A percentile compares a stretch with the other conserved stretches of the same genome.
phyloP scores from a whole-genome alignment of 2,329 filamentous ascomycete genomes.

The Colletotrichum euphorbiae region DNA sequence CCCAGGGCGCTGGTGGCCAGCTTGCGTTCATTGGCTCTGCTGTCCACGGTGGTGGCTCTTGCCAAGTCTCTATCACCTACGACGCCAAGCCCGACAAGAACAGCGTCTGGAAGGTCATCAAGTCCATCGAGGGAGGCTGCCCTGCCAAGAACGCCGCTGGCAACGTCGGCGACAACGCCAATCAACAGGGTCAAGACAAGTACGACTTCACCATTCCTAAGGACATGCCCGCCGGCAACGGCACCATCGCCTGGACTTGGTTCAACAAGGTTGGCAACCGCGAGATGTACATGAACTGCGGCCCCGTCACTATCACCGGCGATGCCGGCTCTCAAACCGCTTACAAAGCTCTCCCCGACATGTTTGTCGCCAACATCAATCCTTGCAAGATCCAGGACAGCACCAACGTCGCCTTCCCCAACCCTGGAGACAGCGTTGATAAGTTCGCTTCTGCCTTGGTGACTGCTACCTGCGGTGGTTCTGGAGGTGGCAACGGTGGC shows the following conservation, averaged over 20 bases:
- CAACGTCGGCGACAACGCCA: slow-evolving; percentile 66
- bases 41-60: slow-evolving; percentile 90
- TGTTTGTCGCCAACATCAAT: slow-evolving; percentile 80
- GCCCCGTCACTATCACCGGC: slow-evolving; percentile 75
- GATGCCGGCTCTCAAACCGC: slow-evolving; percentile 60
- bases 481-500: slow-evolving; percentile 3
- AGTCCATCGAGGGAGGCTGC: slow-evolving; percentile 88
- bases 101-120: slow-evolving; percentile 87
- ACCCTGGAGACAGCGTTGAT: not conserved
- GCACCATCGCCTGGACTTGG: slow-evolving; percentile 93
- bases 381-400: slow-evolving; percentile 65
- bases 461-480: not conserved
- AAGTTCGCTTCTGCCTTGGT: not conserved
- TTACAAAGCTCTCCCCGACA: slow-evolving; percentile 73
- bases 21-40: slow-evolving; percentile 78
- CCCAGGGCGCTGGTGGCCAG: slow-evolving; percentile 69
- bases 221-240: slow-evolving; percentile 79
- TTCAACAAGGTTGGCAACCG: slow-evolving; percentile 93
- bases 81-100: slow-evolving; percentile 75
- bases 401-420: slow-evolving; percentile 1
- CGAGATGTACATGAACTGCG: slow-evolving; percentile 99
- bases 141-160: slow-evolving; percentile 69
- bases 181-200: slow-evolving; percentile 59
- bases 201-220: slow-evolving; percentile 80
- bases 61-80: slow-evolving; percentile 88